phyloP scores from a whole-genome alignment of 192 early-diverging fungal species.

The Spizellomyces punctatus region DNA sequence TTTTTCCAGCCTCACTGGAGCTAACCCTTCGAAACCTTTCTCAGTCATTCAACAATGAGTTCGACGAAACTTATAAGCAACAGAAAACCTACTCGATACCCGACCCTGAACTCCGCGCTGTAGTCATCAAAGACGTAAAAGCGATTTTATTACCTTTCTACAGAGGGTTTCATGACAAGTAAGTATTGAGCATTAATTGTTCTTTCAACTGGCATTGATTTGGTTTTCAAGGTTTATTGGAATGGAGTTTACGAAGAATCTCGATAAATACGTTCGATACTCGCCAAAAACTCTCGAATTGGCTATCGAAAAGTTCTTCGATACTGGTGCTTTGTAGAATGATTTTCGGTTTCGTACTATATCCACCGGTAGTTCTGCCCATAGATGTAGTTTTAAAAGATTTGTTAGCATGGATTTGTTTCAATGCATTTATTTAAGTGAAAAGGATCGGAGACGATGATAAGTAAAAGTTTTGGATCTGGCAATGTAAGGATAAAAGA shows the following conservation, averaged over 20 bases:
- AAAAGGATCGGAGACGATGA: no score
- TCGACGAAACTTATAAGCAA: constrained; percentile 71
- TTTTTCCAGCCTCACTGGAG: no score
- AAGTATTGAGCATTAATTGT: constrained; percentile 16
- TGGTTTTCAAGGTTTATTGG: constrained; percentile 50
- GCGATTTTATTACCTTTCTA: constrained; percentile 80
- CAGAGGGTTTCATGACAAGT: constrained; percentile 72
- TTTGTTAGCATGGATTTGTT: no score
- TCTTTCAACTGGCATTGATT: neutral
- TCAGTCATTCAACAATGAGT: constrained; percentile 79
- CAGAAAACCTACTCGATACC: constrained; percentile 79
- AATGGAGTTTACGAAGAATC: constrained; percentile 81
- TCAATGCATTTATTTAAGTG: no score
- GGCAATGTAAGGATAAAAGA: no score
- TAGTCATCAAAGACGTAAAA: constrained; percentile 72
- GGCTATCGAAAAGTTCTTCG: constrained; percentile 72
- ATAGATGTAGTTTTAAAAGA: no score
- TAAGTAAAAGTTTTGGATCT: no score
- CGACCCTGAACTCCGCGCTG: constrained; percentile 70
- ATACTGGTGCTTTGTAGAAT: neutral
- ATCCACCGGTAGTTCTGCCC: no score
- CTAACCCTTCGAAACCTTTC: neutral
- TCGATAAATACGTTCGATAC: constrained; percentile 81
- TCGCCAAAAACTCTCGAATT: constrained; percentile 65
- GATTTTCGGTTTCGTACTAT: no score